phyloP scores from a whole-genome alignment of 2,329 filamentous ascomycete genomes.

The Trichoderma brevicompactum region DNA sequence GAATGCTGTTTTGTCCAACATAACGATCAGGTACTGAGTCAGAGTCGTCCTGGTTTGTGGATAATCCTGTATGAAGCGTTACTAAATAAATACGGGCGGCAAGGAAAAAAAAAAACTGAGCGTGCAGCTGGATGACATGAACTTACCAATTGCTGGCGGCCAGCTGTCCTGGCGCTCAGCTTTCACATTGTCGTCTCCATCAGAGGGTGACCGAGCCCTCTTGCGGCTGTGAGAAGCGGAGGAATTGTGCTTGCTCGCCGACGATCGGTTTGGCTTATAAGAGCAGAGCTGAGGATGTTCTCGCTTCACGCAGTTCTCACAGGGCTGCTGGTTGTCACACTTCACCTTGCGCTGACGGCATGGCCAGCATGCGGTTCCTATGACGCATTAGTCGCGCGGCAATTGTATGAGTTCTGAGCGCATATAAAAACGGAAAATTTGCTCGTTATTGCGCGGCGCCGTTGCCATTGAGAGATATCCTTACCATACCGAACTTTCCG shows the following conservation, averaged over 20 bases:
- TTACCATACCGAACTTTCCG: slow-evolving; percentile 71
- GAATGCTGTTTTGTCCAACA: slow-evolving; percentile 70
- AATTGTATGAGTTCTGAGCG: slow-evolving; percentile 1
- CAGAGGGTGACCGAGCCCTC: slow-evolving; percentile 42
- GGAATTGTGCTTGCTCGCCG: slow-evolving; percentile 43
- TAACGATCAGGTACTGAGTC: slow-evolving; percentile 62
- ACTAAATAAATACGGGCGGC: not conserved
- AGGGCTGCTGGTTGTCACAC: slow-evolving; percentile 70
- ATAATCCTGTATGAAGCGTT: slow-evolving; percentile 33
- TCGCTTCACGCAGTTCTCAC: slow-evolving; percentile 69
- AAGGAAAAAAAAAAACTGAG: too few species aligned
- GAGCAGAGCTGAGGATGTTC: slow-evolving; percentile 68
- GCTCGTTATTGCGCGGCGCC: not conserved
- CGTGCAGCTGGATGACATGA: not conserved
- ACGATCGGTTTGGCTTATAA: slow-evolving; percentile 64
- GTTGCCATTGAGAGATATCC: not conserved
- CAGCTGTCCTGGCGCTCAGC: slow-evolving; percentile 48
- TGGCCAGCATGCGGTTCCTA: slow-evolving; percentile 68
- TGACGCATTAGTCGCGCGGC: slow-evolving; percentile 13
- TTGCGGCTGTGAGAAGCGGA: slow-evolving; percentile 40
- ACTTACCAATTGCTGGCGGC: slow-evolving; percentile 49
- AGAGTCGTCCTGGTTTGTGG: slow-evolving; percentile 55
- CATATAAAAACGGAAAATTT: not conserved
- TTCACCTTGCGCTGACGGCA: slow-evolving; percentile 71
- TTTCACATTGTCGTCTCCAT: slow-evolving; percentile 42